Evolutionary conservation across 805 yeast species (phyloP).

Genomic region (Pichia ethanolica): DNA sequence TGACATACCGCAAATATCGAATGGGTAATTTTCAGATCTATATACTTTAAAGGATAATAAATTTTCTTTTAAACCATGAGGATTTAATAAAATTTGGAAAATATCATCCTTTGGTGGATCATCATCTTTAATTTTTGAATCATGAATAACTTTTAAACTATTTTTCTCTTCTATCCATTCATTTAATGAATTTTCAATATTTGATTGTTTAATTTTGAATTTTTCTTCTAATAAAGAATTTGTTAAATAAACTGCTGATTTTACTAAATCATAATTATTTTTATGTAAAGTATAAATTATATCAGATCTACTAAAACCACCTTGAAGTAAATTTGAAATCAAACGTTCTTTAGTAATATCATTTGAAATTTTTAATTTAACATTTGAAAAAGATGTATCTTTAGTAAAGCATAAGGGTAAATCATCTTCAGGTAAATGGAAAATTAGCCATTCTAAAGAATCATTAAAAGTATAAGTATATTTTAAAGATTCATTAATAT

Average conservation of each 20-base stretch:
- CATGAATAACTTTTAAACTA: constrained; percentile 54
- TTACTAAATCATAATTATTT: constrained; percentile 37
- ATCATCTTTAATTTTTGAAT: constrained; percentile 11
- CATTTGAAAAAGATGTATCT: constrained; percentile 48
- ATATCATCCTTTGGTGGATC: constrained; percentile 33
- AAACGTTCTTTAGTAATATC: constrained; percentile 50
- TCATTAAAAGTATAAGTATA: constrained; percentile 46
- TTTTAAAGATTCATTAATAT: constrained; percentile 62
- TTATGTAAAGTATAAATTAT: constrained; percentile 41
- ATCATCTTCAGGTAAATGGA: constrained; percentile 93
- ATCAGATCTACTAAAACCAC: constrained; percentile 67
- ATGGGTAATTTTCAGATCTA: constrained; percentile 53
- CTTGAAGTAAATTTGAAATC: constrained; percentile 48
- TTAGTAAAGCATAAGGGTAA: constrained; percentile 61
- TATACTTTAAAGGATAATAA: constrained; percentile 33
- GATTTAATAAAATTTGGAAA: constrained; percentile 29
- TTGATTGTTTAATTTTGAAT: constrained; percentile 7
- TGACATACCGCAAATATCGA: constrained; percentile 61
- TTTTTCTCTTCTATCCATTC: constrained; percentile 74
- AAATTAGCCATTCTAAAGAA: constrained; percentile 67
- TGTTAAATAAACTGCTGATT: constrained; percentile 45
- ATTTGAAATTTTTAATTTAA: constrained; percentile 46
- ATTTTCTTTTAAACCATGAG: constrained; percentile 24
- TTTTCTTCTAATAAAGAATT: constrained; percentile 22
- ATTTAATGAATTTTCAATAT: constrained; percentile 18